Conservation (phyloP, 208 protist species). For the Crithidia bombi region DNA sequence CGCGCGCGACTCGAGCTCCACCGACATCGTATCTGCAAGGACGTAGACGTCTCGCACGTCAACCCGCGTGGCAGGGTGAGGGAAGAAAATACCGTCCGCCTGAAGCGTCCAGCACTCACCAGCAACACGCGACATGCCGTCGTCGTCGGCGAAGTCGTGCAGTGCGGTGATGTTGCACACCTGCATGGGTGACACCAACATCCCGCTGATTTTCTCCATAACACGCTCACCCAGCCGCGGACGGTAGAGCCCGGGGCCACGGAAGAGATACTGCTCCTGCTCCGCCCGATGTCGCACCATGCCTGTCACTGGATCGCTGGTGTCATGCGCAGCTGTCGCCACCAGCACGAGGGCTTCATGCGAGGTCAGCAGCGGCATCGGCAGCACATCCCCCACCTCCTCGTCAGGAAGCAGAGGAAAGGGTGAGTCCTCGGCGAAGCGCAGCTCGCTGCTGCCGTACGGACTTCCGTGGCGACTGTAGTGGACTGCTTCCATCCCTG, state of each 20-base stretch:
- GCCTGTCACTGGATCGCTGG: neutral
- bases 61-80: slow-evolving; percentile 27
- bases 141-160: slow-evolving; percentile 34
- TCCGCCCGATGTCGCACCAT: neutral
- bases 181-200: slow-evolving; percentile 20
- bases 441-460: slow-evolving; percentile 83
- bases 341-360: slow-evolving; percentile 57
- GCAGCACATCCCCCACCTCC: slow-evolving; percentile 31
- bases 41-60: slow-evolving; percentile 43
- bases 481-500: slow-evolving; percentile 12
- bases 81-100: slow-evolving; percentile 84
- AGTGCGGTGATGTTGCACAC: slow-evolving; percentile 38
- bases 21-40: slow-evolving; percentile 42
- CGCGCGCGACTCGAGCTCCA: slow-evolving; percentile 46
- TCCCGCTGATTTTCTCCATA: slow-evolving; percentile 7
- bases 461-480: slow-evolving; percentile 25
- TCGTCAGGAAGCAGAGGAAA: slow-evolving; percentile 93
- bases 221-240: slow-evolving; percentile 40
- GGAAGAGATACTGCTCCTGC: slow-evolving; percentile 42
- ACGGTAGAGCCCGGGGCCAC: slow-evolving; percentile 45
- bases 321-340: slow-evolving; percentile 22
- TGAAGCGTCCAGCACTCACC: slow-evolving; percentile 91
- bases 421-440: slow-evolving; percentile 66
- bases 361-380: slow-evolving; percentile 63
- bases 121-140: slow-evolving; percentile 54